A percentile compares a stretch with the other conserved stretches of the same genome.
These are phyloP conservation scores for Penicillium polonicum DNA, from an alignment of 2,329 filamentous ascomycete species.

Conservation along the genomic window DNA sequence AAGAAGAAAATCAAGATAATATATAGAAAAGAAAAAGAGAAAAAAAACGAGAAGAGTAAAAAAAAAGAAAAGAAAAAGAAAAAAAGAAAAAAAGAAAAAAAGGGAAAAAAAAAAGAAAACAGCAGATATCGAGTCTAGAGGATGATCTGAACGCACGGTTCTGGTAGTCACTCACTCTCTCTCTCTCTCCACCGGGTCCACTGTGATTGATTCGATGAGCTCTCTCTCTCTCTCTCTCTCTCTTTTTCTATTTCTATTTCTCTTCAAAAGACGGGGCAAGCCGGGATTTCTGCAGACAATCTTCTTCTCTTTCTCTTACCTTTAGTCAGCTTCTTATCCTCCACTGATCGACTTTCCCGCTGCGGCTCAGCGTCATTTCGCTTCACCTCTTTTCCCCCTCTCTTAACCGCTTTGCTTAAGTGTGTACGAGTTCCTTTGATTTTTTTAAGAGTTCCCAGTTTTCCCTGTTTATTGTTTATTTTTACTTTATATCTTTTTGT, in stretches of 20 bases:
- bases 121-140: conserved; percentile 10
- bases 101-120: background rate
- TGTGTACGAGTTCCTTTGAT: conserved; percentile 8
- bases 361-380: conserved; percentile 28
- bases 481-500: conserved; percentile 2
- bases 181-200: conserved; percentile 7
- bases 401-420: conserved; percentile 6
- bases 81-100: background rate
- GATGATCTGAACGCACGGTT: conserved; percentile 15
- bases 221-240: conserved; percentile 35
- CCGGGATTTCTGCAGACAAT: conserved; percentile 17
- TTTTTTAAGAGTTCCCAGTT: conserved; percentile 11
- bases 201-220: conserved; percentile 11
- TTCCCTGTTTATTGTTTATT: conserved; percentile 14
- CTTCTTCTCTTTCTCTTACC: conserved; percentile 16
- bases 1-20: background rate
- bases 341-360: conserved; percentile 29
- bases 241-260: conserved; percentile 15
- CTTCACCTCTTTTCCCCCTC: conserved; percentile 11
- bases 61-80: background rate
- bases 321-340: conserved; percentile 26
- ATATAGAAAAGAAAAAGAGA: background rate
- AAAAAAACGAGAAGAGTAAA: background rate
- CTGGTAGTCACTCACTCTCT: conserved; percentile 1
- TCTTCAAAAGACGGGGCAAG: conserved; percentile 22